Evolutionary conservation across 2,329 filamentous ascomycete species (phyloP), one percentile per base, ranked within the genome.

Genomic region (Penicillium expansum): DNA sequence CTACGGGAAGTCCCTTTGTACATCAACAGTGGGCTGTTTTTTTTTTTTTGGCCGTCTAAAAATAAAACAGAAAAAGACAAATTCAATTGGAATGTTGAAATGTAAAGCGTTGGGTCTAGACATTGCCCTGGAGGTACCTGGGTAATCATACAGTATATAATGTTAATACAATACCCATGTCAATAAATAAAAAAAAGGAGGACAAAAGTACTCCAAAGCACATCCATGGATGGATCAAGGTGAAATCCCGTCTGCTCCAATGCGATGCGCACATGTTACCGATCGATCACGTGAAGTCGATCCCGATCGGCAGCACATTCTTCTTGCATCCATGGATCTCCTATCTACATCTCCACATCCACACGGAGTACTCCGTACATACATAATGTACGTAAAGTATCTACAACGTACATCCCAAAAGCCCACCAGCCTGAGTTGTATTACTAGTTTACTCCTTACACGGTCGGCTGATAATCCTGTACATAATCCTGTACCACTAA

Each of bases 61-160:
- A 55, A 55, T 55, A 55, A 50, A 8, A 14, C 10, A 29, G 13
- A 38, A 20, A 39, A 30, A 50, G 44, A 20, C 44, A 42, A 50
- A 45, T 9, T 14, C 11, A 27, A 29, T 37, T 24, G 48, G 38
- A 51, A 52, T 52, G 29, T 33, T 4, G 9, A n/a, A 52, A 44
- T 35, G 27, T 3, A 4, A 18, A n/a, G 33, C n/a, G 8, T 16
- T 42, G 14, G 20, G 20, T 18, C 20, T 27, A 18, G 38, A 18
- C 38, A 35, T 22, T n/a, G n/a, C n/a, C n/a, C n/a, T n/a, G n/a
- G n/a, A 16, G 11, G n/a, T 11, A 30, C 10, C 29, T 2, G 20
- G 9, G n/a, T 20, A 20, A 20, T 10, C 5, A 20, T 18, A 18
- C 9, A 38, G 8, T 3, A 1, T 11, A 11, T 38, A 38, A 38